Evolutionary conservation across 352 stramenopile species (phyloP).

Genomic region (Elongisporangium anandrum): DNA sequence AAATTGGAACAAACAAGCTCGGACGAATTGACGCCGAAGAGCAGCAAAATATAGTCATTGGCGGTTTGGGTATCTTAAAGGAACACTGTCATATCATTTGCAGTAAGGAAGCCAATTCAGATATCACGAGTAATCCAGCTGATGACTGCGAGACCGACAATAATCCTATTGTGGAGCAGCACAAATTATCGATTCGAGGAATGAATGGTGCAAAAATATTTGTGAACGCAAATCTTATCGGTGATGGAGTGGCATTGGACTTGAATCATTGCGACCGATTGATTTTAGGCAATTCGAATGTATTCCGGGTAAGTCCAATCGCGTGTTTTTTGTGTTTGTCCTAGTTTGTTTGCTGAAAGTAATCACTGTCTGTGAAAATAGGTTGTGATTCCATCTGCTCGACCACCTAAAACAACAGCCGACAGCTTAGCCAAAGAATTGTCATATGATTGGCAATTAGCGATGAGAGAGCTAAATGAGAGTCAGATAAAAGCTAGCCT

Average conservation of each 20-base stretch:
- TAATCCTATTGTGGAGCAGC: neutral
- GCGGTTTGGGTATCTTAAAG: constrained; percentile 72
- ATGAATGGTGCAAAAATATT: constrained; percentile 51
- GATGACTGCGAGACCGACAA: neutral
- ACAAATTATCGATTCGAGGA: constrained; percentile 25
- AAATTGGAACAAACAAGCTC: constrained; percentile 47
- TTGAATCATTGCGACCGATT: constrained; percentile 67
- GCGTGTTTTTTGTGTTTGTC: too few relatives aligned
- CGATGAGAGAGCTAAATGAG: constrained; percentile 81
- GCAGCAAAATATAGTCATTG: constrained; percentile 75
- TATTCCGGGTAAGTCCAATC: constrained; percentile 49
- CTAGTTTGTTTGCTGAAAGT: neutral
- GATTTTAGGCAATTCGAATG: constrained; percentile 72
- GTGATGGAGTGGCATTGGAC: constrained; percentile 20
- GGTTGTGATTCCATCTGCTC: constrained; percentile 53
- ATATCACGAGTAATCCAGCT: neutral
- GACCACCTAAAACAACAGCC: constrained; percentile 10
- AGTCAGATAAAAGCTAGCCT: constrained; percentile 58
- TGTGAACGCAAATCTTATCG: constrained; percentile 60
- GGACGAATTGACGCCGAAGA: constrained; percentile 59
- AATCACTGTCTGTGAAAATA: constrained; percentile 2
- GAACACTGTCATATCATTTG: constrained; percentile 58
- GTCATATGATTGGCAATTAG: constrained; percentile 68
- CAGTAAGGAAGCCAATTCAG: neutral
- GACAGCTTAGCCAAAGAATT: constrained; percentile 43